These are phyloP conservation scores for Calcarisporium arbuscula DNA, from an alignment of 2,329 filamentous ascomycete genomes.

Conservation along the genomic window DNA sequence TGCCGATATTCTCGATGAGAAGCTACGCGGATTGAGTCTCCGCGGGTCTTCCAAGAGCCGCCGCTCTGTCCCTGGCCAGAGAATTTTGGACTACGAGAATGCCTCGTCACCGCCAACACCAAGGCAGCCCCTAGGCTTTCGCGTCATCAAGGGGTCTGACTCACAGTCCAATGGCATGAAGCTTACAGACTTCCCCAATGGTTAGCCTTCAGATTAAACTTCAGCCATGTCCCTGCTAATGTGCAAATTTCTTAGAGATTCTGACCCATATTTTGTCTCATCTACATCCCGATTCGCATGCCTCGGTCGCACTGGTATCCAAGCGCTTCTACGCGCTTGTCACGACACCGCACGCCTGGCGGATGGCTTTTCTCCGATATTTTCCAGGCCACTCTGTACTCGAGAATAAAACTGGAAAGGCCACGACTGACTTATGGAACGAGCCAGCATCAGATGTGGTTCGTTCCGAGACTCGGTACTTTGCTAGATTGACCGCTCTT, in stretches of 20 bases:
- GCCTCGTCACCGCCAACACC: conserved; percentile 42
- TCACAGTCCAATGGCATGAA: conserved; percentile 32
- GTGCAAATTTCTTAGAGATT: conserved; percentile 66
- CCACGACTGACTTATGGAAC: conserved; percentile 32
- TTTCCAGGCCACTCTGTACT: conserved; percentile 65
- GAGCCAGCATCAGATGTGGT: conserved; percentile 47
- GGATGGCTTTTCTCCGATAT: conserved; percentile 83
- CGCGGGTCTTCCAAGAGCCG: conserved; percentile 20
- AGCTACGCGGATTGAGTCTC: conserved; percentile 47
- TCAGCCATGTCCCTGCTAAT: background rate
- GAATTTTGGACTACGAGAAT: conserved; percentile 56
- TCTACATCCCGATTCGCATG: conserved; percentile 77
- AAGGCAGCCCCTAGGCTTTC: conserved; percentile 47
- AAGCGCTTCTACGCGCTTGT: conserved; percentile 81
- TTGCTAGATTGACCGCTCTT: conserved; percentile 72
- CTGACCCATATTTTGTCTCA: conserved; percentile 88
- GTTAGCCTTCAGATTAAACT: conserved; percentile 41
- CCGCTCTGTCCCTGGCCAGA: conserved; percentile 38
- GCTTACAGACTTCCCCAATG: conserved; percentile 68
- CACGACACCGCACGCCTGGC: conserved; percentile 89
- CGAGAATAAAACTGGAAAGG: conserved; percentile 23
- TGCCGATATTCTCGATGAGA: conserved; percentile 39
- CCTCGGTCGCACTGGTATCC: conserved; percentile 77
- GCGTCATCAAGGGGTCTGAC: conserved; percentile 44
- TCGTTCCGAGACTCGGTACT: conserved; percentile 68